These are phyloP conservation scores for Leptomonas seymouri DNA, from an alignment of 208 protist genomes.

Conservation along the genomic window DNA sequence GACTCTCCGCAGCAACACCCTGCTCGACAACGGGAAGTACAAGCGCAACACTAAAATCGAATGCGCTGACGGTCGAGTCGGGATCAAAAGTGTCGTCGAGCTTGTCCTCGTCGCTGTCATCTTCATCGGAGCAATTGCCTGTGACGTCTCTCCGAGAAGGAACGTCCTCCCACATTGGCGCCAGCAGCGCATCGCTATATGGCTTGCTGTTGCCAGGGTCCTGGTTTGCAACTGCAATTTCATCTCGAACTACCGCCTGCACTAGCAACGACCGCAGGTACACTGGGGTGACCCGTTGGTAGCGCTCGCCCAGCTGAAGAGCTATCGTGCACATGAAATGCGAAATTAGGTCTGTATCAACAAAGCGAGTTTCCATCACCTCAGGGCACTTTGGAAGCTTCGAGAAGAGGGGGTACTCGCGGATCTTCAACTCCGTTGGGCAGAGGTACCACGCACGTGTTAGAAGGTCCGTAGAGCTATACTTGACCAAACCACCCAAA, in stretches of 20 bases:
- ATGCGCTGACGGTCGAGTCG: constrained; percentile 38
- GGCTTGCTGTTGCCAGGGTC: constrained; percentile 16
- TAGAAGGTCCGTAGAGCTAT: constrained; percentile 34
- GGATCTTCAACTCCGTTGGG: constrained; percentile 27
- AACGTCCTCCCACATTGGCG: constrained; percentile 26
- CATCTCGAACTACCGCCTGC: constrained; percentile 35
- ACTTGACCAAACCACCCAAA: constrained; percentile 37
- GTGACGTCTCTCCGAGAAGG: background rate
- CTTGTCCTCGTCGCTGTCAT: constrained; percentile 12
- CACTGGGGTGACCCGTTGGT: constrained; percentile 32
- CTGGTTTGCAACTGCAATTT: constrained; percentile 25
- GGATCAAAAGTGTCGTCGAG: constrained; percentile 19
- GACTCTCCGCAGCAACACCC: constrained; percentile 37
- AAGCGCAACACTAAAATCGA: constrained; percentile 76
- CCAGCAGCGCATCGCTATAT: constrained; percentile 28
- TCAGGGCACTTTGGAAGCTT: constrained; percentile 43
- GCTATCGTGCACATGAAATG: constrained; percentile 40
- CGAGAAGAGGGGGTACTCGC: constrained; percentile 28
- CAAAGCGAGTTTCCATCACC: constrained; percentile 36
- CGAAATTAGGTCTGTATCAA: constrained; percentile 33
- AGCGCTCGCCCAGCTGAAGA: constrained; percentile 34
- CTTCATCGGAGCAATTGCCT: constrained; percentile 4
- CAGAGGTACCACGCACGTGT: constrained; percentile 35
- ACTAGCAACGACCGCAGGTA: constrained; percentile 40
- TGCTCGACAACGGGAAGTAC: constrained; percentile 35